phyloP scores from a whole-genome alignment of 495 filamentous ascomycete genomes.

The Choiromyces venosus region DNA sequence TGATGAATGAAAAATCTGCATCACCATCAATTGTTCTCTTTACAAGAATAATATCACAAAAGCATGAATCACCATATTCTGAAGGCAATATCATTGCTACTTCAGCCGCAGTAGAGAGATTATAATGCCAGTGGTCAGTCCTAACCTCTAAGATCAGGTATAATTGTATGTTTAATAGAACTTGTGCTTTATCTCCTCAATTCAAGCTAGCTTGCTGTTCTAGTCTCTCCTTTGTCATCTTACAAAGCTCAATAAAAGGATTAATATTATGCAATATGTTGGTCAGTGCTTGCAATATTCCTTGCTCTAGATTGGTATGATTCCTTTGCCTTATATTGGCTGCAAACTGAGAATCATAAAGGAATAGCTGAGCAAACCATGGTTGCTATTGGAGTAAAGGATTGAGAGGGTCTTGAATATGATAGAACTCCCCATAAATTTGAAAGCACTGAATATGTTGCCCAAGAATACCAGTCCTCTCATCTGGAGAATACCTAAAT shows the following conservation, averaged over 20 bases:
- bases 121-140: neutral
- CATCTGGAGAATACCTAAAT: no score
- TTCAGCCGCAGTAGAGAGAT: neutral
- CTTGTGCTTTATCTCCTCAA: neutral
- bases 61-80: neutral
- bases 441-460: no score
- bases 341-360: no score
- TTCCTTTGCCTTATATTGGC: neutral
- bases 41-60: neutral
- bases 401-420: no score
- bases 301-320: neutral
- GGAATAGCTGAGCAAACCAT: no score
- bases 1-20: neutral
- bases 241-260: neutral
- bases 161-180: neutral
- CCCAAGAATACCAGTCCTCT: no score
- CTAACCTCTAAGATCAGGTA: neutral
- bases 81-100: neutral
- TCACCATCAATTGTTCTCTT: neutral
- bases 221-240: neutral
- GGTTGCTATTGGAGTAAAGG: no score
- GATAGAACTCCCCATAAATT: no score
- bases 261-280: neutral
- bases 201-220: neutral
- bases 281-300: neutral